phyloP scores from a whole-genome alignment of 2,329 filamentous ascomycete species.

The Anisogramma anomala region DNA sequence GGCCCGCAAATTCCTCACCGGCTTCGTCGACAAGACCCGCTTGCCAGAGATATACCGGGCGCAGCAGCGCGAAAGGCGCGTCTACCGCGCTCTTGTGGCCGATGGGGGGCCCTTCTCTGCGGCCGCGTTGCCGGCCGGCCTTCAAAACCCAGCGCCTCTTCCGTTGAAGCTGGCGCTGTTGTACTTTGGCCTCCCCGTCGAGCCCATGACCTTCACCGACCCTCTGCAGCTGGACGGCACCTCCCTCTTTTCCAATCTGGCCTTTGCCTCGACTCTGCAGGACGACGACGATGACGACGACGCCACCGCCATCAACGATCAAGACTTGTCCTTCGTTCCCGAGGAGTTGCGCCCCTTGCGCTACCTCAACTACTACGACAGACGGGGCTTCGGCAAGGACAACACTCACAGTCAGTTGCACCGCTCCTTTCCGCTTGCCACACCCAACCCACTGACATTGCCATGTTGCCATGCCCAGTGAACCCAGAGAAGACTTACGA shows the following conservation, averaged over 20 bases:
- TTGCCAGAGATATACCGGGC: not conserved
- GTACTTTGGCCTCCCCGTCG: slow-evolving; percentile 36
- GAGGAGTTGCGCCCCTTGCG: slow-evolving; percentile 12
- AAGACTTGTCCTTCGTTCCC: slow-evolving; percentile 14
- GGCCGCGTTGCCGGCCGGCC: not conserved
- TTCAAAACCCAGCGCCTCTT: slow-evolving; percentile 14
- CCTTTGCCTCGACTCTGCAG: slow-evolving; percentile 8
- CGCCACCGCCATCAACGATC: slow-evolving; percentile 15
- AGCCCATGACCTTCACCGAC: slow-evolving; percentile 25
- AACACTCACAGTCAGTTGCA: slow-evolving; percentile 6
- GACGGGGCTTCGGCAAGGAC: slow-evolving; percentile 9
- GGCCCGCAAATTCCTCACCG: slow-evolving; percentile 5
- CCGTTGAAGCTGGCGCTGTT: slow-evolving; percentile 34
- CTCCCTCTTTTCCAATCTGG: slow-evolving; percentile 3
- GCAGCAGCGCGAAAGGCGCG: too few species aligned
- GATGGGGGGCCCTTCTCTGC: not conserved
- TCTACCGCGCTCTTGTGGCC: too few species aligned
- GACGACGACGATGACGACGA: slow-evolving; percentile 14
- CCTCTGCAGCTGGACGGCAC: slow-evolving; percentile 1
- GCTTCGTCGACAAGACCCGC: slow-evolving; percentile 6
- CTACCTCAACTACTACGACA: slow-evolving; percentile 14
- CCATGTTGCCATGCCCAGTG: not conserved
- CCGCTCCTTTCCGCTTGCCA: not conserved
- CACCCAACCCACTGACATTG: not conserved
- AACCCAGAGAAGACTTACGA: slow-evolving; percentile 10